Evolutionary conservation across 345 rosid genomes (phyloP).

Genomic region (Salix udensis): DNA sequence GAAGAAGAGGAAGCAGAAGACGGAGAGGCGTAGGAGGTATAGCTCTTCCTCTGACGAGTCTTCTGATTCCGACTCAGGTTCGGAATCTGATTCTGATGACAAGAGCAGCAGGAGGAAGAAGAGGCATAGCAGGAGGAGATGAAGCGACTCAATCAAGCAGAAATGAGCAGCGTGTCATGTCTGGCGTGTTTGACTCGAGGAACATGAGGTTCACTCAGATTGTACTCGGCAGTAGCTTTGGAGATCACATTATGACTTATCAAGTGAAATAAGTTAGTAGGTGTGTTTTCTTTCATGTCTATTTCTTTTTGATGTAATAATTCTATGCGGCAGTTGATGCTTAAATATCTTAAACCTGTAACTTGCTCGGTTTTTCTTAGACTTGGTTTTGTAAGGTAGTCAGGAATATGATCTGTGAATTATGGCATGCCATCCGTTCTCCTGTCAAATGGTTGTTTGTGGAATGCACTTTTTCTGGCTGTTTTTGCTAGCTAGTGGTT

Average conservation of each 20-base stretch:
- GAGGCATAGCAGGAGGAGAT: constrained; percentile 56
- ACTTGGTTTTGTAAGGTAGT: background rate
- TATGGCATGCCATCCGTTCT: background rate
- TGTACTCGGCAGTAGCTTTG: background rate
- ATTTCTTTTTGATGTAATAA: constrained; percentile 14
- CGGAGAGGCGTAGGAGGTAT: constrained; percentile 54
- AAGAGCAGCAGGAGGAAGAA: constrained; percentile 55
- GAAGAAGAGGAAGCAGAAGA: constrained; percentile 71
- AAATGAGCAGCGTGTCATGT: background rate
- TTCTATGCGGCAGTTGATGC: background rate
- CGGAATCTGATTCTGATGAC: constrained; percentile 71
- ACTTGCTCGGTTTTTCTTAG: background rate
- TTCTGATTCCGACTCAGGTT: constrained; percentile 62
- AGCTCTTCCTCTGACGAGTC: constrained; percentile 79
- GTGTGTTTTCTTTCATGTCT: background rate
- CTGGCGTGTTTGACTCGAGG: background rate
- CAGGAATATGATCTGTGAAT: background rate
- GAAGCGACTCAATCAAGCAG: background rate
- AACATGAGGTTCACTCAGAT: background rate
- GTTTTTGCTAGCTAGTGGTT: background rate
- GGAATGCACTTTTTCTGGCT: background rate
- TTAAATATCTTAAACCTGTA: background rate
- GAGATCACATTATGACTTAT: background rate
- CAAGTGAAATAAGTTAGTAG: constrained; percentile 8
- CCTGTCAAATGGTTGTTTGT: background rate